Conservation (phyloP, 441 rosid species). For the Pelargonium fulgidum region DNA sequence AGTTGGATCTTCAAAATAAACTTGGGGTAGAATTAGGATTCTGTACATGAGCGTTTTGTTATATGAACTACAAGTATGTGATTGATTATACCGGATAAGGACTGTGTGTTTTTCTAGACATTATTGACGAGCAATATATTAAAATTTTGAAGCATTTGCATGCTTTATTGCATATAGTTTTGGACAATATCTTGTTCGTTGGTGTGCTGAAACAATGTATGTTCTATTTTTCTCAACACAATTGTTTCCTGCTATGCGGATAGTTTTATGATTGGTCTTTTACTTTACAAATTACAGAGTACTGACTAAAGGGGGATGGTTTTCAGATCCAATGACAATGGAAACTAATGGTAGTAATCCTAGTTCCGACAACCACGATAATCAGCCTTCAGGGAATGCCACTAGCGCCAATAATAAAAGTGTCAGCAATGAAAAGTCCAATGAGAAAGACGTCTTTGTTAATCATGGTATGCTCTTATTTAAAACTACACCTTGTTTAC, state of each 20-base stretch:
- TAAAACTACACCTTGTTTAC: not conserved
- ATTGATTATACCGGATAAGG: not conserved
- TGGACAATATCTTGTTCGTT: not conserved
- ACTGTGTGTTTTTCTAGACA: no score
- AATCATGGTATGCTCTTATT: slow-evolving; percentile 4
- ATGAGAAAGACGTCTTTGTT: slow-evolving; percentile 2
- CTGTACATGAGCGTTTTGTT: no score
- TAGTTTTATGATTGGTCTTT: not conserved
- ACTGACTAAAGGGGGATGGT: not conserved
- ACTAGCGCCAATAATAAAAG: not conserved
- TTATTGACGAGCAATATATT: not conserved
- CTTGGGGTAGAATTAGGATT: no score
- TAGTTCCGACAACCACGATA: not conserved
- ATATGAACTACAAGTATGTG: no score
- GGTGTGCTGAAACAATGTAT: not conserved
- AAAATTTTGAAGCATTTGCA: not conserved
- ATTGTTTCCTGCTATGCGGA: not conserved
- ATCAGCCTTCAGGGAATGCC: not conserved
- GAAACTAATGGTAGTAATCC: not conserved
- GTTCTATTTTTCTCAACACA: not conserved
- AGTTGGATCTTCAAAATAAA: no score
- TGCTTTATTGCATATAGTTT: not conserved
- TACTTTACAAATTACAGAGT: not conserved
- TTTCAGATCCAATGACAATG: not conserved
- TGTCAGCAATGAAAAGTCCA: not conserved